Conservation (phyloP, 2,329 filamentous ascomycete species). For the Amauroascus verrucosus region DNA sequence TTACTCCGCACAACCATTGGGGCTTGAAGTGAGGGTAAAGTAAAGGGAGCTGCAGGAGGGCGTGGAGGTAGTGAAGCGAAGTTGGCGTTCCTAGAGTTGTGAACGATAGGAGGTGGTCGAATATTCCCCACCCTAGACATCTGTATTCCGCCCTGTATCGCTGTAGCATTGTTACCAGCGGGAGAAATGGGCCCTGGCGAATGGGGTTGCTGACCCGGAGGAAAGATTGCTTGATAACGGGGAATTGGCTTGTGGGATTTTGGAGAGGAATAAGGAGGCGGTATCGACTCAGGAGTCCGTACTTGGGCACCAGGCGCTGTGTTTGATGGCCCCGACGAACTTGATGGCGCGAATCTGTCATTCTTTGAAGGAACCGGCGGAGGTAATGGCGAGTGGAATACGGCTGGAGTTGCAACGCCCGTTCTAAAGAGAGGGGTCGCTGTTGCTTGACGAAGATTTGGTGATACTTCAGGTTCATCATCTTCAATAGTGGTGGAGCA, state of each 20-base stretch:
- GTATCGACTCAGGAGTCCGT: neutral
- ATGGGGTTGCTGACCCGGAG: constrained; percentile 45
- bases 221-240: constrained; percentile 49
- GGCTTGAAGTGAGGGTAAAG: neutral
- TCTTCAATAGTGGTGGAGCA: constrained; percentile 24
- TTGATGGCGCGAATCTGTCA: neutral
- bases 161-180: constrained; percentile 52
- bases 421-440: constrained; percentile 21
- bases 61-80: constrained; percentile 25
- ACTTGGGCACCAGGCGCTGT: neutral
- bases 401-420: constrained; percentile 12
- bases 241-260: constrained; percentile 20
- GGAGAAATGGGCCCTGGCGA: constrained; percentile 56
- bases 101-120: constrained; percentile 26
- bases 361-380: neutral
- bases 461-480: constrained; percentile 23
- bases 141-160: constrained; percentile 50
- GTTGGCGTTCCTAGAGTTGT: constrained; percentile 26
- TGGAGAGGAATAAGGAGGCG: constrained; percentile 15
- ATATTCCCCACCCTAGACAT: constrained; percentile 52
- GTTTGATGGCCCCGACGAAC: neutral
- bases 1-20: constrained; percentile 20
- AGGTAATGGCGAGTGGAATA: constrained; percentile 4
- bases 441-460: constrained; percentile 23
- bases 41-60: constrained; percentile 3